These are phyloP conservation scores for Metarhizium sp. DNA, from an alignment of 2,329 filamentous ascomycete species.

Conservation along the genomic window DNA sequence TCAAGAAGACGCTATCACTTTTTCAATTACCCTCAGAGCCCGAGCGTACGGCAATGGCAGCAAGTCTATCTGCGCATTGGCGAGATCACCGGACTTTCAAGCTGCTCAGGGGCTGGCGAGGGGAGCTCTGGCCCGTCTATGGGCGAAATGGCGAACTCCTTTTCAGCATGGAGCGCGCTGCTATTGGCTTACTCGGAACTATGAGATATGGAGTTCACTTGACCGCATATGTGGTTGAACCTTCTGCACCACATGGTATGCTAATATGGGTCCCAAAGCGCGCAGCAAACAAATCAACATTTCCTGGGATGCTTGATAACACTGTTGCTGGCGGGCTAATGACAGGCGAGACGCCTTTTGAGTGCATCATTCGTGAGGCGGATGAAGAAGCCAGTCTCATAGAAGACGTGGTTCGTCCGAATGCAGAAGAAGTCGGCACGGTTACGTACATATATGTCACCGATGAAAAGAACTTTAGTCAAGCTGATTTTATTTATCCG, in stretches of 20 bases:
- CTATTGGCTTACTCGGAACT: conserved; percentile 63
- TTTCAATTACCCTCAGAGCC: conserved; percentile 48
- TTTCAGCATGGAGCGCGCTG: conserved; percentile 69
- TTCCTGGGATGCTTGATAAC: conserved; percentile 89
- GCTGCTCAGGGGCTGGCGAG: conserved; percentile 68
- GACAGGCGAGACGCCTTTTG: conserved; percentile 70
- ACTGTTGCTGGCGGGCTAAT: conserved; percentile 75
- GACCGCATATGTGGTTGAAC: conserved; percentile 55
- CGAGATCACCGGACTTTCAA: conserved; percentile 62
- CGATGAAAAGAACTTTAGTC: conserved; percentile 66
- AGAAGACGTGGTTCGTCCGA: conserved; percentile 54
- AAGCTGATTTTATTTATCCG: conserved; percentile 75
- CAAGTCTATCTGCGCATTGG: conserved; percentile 55
- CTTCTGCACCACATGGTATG: conserved; percentile 40
- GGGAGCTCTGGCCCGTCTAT: conserved; percentile 75
- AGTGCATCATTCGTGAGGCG: conserved; percentile 76
- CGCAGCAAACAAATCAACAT: conserved; percentile 72
- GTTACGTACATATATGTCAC: conserved; percentile 82
- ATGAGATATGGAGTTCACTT: conserved; percentile 76
- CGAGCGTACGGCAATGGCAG: conserved; percentile 48
- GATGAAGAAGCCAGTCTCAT: conserved; percentile 82
- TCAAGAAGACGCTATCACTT: conserved; percentile 53
- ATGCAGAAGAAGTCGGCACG: conserved; percentile 52
- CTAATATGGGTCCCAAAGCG: conserved; percentile 80
- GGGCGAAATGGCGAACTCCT: conserved; percentile 52